Evolutionary conservation across 352 stramenopile species (phyloP), one percentile per base, ranked within the genome.

Genomic region (Heterotrichella gracilis): DNA sequence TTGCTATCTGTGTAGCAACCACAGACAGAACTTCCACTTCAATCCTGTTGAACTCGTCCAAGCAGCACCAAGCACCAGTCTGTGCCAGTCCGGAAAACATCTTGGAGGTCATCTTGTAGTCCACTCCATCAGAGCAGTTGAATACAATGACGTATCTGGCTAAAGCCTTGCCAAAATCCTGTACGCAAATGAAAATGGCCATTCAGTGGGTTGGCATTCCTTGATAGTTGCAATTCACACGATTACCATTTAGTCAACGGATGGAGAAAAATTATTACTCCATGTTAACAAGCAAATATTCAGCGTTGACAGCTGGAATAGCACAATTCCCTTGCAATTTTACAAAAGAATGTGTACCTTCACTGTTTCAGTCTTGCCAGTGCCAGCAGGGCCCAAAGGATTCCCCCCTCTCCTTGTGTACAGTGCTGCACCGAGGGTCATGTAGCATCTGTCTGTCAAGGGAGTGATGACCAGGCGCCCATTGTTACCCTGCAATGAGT

Each of bases 11-110:
- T 79, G 99, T 91, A 41, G 90, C 97, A 0, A 99, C 93, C 25
- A 94, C 94, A 69, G 88, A 97, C 21, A 99, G 80, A 70, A 99
- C 96, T 25, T 92, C 82, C 75, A 99, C 93, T 76, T 98, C 88
- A 3, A 99, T 83, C 69, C 94, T 84, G 78, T 99, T 99, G 78
- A 99, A 99, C 75, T 99, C 94, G 79, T 99, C 94, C 73, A 99
- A 99, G 75, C 93, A 99, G 3, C 92, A 92, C 93, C 93, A 99
- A 25, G 89, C 91, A 67, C 93, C 92, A 42, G 97, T 90, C 84
- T 99, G 93, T 69, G 90, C 98, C 39, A 99, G 81, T 64, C 94
- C 94, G 42, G 93, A 87, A 75, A 99, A 98, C 71, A 99, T 94
- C 23, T 92, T 82, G 24, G 92, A 93, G 89, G 99, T 99, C 0